phyloP scores from a whole-genome alignment of 306 rosid genomes.

The Glycine soja region DNA sequence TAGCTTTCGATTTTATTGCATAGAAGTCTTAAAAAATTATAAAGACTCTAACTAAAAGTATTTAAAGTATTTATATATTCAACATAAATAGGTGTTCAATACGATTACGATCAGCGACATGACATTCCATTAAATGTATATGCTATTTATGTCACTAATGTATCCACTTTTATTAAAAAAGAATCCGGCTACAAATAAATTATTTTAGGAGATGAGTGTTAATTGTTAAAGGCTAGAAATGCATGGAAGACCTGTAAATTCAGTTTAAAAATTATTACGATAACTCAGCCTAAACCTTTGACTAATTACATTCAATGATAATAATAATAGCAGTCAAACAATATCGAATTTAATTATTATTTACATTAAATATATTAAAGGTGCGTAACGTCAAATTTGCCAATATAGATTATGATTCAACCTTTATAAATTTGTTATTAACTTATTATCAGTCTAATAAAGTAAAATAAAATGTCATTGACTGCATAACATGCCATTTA shows the following conservation, averaged over 20 bases:
- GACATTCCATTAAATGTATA: too few species aligned
- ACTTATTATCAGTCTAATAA: too few species aligned
- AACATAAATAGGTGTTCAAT: too few species aligned
- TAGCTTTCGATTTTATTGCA: too few species aligned
- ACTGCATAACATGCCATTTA: too few species aligned
- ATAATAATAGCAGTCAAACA: background rate
- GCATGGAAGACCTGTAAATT: background rate
- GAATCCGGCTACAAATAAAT: background rate
- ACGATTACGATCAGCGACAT: too few species aligned
- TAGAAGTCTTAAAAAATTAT: too few species aligned
- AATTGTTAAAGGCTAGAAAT: background rate
- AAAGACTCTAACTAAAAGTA: too few species aligned
- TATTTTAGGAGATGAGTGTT: background rate
- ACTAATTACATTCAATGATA: background rate
- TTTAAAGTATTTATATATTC: too few species aligned
- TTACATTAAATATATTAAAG: background rate
- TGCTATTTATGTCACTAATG: background rate
- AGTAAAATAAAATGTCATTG: too few species aligned
- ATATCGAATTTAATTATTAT: background rate
- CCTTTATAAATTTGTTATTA: too few species aligned
- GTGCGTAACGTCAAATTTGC: background rate
- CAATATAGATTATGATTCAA: background rate
- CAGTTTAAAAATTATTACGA: background rate
- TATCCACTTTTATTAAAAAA: background rate
- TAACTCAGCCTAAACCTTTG: background rate